Evolutionary conservation across 2,329 filamentous ascomycete genomes (phyloP), one percentile per base, ranked within the genome.

Genomic region (Alternaria sp.): DNA sequence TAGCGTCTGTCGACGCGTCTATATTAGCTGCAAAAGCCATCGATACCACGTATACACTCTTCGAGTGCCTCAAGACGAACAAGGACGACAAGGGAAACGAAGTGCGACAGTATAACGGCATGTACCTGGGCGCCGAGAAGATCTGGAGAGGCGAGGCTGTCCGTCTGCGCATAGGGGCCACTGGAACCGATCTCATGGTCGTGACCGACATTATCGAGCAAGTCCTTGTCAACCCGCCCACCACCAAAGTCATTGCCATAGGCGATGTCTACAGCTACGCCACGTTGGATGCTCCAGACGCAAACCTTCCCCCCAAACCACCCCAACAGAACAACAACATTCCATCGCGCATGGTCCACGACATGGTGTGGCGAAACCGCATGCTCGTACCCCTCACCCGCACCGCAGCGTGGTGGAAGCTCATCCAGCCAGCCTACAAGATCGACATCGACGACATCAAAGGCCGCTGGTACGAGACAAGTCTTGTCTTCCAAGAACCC

Each of bases 391-490:
- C 78, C 10, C 64, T 73, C 10, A 78, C 78, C 56, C 60, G 77
- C 70, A 67, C 72, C 49, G 44, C 74, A 53, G 50, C 77, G 68
- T 84, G 80, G 74, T 86, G 83, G 83, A 82, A 82, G 47, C 80
- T 85, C 41, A 71, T 79, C 3, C 67, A 78, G 28, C 63, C 75
- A 1, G 63, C 63, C 14, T 64, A 71, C 2, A 78, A 75, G 14
- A 58, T 85, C 9, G 75, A 80, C 3, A 73, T 87, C 8, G 72
- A 81, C 15, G 84, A 87, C 44, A 76, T 88, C 69, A 87, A 87
- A 71, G 87, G 87, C 8, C 82, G 87, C 10, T 89, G 87, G 87
- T 89, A 89, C 73, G 87, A 89, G 73, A 84, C 84, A 3, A 82
- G 80, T 45, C 74, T 84, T 1, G 77, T 88, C 4, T 81, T 87